Conservation (phyloP, 2,329 filamentous ascomycete genomes). For the Trichoderma citrinoviride region DNA sequence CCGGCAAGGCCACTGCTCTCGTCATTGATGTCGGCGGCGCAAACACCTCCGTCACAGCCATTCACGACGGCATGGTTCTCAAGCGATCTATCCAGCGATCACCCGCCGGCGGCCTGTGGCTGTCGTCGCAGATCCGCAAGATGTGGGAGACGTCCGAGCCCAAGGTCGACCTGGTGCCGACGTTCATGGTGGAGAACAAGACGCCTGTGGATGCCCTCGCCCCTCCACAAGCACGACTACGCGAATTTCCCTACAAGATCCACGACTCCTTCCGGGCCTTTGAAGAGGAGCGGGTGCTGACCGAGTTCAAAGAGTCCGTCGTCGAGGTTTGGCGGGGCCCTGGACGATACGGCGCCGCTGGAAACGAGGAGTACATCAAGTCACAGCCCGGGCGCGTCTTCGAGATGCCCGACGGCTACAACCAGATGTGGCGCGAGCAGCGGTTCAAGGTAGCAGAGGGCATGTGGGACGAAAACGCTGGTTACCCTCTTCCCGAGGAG, state of each 20-base stretch:
- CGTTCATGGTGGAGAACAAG: slow-evolving; percentile 86
- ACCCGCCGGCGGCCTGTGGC: slow-evolving; percentile 81
- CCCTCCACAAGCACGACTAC: slow-evolving; percentile 72
- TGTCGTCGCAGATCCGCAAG: slow-evolving; percentile 81
- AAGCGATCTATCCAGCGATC: slow-evolving; percentile 87
- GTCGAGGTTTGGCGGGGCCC: slow-evolving; percentile 90
- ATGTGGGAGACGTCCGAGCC: slow-evolving; percentile 71
- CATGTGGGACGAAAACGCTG: slow-evolving; percentile 83
- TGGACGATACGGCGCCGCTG: slow-evolving; percentile 59
- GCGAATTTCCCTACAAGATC: slow-evolving; percentile 62
- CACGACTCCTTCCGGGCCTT: slow-evolving; percentile 72
- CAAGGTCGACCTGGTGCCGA: slow-evolving; percentile 72
- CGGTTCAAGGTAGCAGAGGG: slow-evolving; percentile 84
- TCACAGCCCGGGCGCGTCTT: slow-evolving; percentile 79
- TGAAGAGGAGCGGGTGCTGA: slow-evolving; percentile 89
- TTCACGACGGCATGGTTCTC: slow-evolving; percentile 92
- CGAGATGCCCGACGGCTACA: slow-evolving; percentile 95
- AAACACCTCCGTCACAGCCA: slow-evolving; percentile 82
- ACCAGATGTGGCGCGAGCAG: slow-evolving; percentile 89
- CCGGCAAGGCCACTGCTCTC: slow-evolving; percentile 88
- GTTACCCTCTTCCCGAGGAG: slow-evolving; percentile 50
- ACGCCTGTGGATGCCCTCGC: slow-evolving; percentile 82
- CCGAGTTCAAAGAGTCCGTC: slow-evolving; percentile 96
- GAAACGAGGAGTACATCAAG: slow-evolving; percentile 75
- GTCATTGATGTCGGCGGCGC: slow-evolving; percentile 90